Base-by-base conservation (phyloP, 139 green algal genomes). In the Micromonas pusilla region DNA sequence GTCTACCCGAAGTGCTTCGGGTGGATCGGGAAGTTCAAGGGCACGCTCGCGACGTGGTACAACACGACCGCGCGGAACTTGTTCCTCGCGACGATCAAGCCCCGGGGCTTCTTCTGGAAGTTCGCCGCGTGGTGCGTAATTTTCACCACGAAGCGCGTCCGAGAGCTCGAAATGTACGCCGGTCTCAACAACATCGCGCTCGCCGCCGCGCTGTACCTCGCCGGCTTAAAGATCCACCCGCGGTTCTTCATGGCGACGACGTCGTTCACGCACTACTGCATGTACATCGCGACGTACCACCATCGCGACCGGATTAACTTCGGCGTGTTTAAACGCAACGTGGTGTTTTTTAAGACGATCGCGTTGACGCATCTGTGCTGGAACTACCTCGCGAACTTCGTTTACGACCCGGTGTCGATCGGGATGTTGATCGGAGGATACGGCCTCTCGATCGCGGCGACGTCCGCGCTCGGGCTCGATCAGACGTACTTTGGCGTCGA, bases 401-500 rank as follows among this genome's bases (percentile, higher is more conserved):
- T 66, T 45, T 81, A 64, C 36, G 76, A 81, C 28, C 68, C 68
- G 25, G 45, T 82, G 36, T 73, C 70, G n/a, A 31, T 74, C 16
- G 70, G 54, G 36, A 79, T 82, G 78, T 26, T 82, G 19, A 16
- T 73, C 16, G 31, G 45, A 3, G 78, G 78, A 30, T 82, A 82
- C 70, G 70, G 70, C 57, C 52, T 82, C 2, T 62, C 65, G 30
- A 37, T 26, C 2, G 31, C 70, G 21, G 78, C 78, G n/a, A 36
- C 78, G 19, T 25, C 31, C 0, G 66, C 66, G 4, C 37, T 82
- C 20, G 78, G 78, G 21, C n/a, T 82, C 3, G 78, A 82, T n/a
- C 70, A 71, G 33, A 82, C 78, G n/a, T 82, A 82, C 39, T 82
- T 82, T 74, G 78, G 78, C 38, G 70, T 70, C 62, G 78, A 82